Conservation (phyloP, 805 yeast species). For the Wickerhamiella alocasiicola region DNA sequence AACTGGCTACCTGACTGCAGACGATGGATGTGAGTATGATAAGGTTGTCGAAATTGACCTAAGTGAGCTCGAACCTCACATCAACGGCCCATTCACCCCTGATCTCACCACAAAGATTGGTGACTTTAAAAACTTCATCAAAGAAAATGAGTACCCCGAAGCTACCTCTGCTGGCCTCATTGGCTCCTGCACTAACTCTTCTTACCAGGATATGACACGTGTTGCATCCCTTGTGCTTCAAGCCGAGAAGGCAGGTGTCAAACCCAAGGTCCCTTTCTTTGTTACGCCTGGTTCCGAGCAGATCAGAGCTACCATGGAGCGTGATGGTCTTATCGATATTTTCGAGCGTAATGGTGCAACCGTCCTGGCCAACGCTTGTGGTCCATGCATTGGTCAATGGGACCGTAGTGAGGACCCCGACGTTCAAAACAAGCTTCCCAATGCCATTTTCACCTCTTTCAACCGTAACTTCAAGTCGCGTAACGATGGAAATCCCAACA, state of each 20-base stretch:
- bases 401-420: constrained; percentile 60
- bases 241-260: constrained; percentile 75
- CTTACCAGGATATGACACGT: constrained; percentile 96
- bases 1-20: constrained; percentile 63
- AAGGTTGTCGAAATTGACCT: constrained; percentile 83
- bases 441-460: constrained; percentile 92
- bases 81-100: constrained; percentile 98
- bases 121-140: constrained; percentile 58
- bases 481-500: constrained; percentile 95
- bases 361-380: constrained; percentile 95
- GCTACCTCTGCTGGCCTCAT: constrained; percentile 84
- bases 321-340: constrained; percentile 78
- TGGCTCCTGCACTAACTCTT: constrained; percentile 97
- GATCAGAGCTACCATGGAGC: constrained; percentile 89
- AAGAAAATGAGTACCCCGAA: constrained; percentile 72
- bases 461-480: constrained; percentile 96
- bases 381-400: constrained; percentile 99
- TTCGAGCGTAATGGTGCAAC: constrained; percentile 82
- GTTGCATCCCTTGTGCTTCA: constrained; percentile 83
- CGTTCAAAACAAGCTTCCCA: constrained; percentile 52
- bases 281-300: constrained; percentile 99
- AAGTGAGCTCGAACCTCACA: constrained; percentile 78
- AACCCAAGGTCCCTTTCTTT: constrained; percentile 82
- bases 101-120: constrained; percentile 91
- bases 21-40: constrained; percentile 81